Conservation (phyloP, 441 rosid species). For the Corymbia citriodora region DNA sequence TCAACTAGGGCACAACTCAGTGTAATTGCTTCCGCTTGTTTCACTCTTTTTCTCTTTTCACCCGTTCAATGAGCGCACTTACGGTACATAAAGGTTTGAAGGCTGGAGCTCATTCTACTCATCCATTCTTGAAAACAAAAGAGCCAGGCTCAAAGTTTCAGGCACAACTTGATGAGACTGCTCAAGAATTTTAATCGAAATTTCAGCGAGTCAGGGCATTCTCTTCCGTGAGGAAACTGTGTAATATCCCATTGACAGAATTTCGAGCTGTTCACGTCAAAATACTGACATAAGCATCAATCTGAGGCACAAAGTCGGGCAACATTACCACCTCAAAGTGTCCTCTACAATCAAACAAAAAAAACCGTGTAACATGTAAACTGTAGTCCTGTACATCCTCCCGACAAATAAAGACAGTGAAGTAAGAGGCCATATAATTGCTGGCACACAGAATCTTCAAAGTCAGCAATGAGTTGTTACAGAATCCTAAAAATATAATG, state of each 20-base stretch:
- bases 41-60: not conserved
- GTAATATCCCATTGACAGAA: not conserved
- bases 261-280: accelerated
- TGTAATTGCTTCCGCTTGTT: too few relatives aligned
- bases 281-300: not conserved
- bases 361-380: not conserved
- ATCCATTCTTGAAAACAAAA: too few relatives aligned
- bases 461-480: not conserved
- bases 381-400: not conserved
- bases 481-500: not conserved
- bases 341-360: too few relatives aligned
- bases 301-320: too few relatives aligned
- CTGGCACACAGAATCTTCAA: not conserved
- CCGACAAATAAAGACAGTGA: accelerated
- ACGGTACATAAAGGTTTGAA: too few relatives aligned
- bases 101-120: too few relatives aligned
- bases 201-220: not conserved
- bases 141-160: not conserved
- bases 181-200: not conserved
- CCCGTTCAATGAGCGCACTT: not conserved
- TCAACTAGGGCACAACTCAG: not conserved
- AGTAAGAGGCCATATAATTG: not conserved
- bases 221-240: not conserved
- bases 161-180: not conserved
- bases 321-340: too few relatives aligned